These are phyloP conservation scores for Bretschneidera sinensis DNA, from an alignment of 345 rosid species.

Conservation along the genomic window DNA sequence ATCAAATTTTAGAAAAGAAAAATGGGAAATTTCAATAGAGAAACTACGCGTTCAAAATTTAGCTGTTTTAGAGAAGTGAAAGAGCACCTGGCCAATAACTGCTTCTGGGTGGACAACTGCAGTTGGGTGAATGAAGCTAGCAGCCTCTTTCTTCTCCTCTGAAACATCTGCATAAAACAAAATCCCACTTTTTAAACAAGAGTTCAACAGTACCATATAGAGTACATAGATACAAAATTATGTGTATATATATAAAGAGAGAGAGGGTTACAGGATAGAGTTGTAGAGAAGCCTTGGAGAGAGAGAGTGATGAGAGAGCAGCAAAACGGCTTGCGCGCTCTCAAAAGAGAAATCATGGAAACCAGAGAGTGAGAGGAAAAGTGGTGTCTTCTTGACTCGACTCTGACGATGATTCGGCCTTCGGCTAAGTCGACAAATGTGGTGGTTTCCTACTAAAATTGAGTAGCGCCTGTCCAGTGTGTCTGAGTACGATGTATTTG, in stretches of 20 bases:
- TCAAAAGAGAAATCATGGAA: conserved; percentile 47
- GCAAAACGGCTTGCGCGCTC: conserved; percentile 31
- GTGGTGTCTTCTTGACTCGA: too few species aligned
- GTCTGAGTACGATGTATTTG: too few species aligned
- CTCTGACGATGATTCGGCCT: too few species aligned
- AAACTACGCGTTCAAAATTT: neutral
- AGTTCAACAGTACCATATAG: conserved; percentile 2
- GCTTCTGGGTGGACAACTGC: conserved; percentile 80
- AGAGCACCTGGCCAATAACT: conserved; percentile 58
- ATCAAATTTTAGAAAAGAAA: too few species aligned
- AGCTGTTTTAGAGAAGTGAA: conserved; percentile 1
- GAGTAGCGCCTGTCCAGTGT: too few species aligned
- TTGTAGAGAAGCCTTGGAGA: conserved; percentile 30
- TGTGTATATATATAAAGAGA: conserved; percentile 7
- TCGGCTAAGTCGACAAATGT: too few species aligned
- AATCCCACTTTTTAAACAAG: neutral
- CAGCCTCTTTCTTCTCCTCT: conserved; percentile 20
- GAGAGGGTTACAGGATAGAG: conserved; percentile 26
- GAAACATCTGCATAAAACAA: conserved; percentile 29
- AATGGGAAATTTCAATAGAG: too few species aligned
- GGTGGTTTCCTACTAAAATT: too few species aligned
- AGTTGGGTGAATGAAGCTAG: conserved; percentile 54
- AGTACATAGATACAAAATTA: neutral
- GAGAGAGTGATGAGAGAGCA: conserved; percentile 20
- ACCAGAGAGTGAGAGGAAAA: neutral